Conservation (phyloP, 441 rosid species). For the Erysimum pusillum region DNA sequence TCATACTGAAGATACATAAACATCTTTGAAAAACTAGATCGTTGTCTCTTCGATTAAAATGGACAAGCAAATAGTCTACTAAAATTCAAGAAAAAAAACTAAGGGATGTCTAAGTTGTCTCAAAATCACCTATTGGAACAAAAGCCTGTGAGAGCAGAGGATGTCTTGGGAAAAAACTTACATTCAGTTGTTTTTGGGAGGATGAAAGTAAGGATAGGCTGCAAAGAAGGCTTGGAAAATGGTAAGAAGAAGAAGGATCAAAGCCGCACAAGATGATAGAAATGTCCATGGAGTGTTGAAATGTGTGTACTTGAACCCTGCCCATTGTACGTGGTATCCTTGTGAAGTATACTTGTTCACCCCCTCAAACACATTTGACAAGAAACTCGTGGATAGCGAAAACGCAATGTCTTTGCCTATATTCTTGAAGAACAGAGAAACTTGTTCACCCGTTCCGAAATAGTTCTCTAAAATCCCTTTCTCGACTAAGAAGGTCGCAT, state of each 20-base stretch:
- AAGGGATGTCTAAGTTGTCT: neutral
- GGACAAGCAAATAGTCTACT: neutral
- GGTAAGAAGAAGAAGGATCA: neutral
- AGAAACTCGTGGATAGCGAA: neutral
- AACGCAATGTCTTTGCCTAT: neutral
- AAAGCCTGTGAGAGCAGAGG: neutral
- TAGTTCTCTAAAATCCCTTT: neutral
- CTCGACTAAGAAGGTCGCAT: neutral
- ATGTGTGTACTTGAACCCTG: conserved; percentile 3
- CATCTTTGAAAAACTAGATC: neutral
- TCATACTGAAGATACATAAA: neutral
- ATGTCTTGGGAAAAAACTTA: neutral
- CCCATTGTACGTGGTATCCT: neutral
- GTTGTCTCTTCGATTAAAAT: neutral
- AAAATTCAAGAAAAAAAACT: neutral
- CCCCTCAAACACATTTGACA: neutral
- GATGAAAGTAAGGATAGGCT: neutral
- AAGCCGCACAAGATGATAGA: conserved; percentile 1
- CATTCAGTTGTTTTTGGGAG: neutral
- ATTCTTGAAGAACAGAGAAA: neutral
- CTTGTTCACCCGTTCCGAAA: neutral
- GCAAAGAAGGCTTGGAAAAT: conserved; percentile 5
- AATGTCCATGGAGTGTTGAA: conserved; percentile 10
- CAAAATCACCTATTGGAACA: neutral
- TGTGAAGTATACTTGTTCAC: neutral